phyloP scores from a whole-genome alignment of 192 early-diverging fungal genomes.

The Tieghemiomyces parasiticus region DNA sequence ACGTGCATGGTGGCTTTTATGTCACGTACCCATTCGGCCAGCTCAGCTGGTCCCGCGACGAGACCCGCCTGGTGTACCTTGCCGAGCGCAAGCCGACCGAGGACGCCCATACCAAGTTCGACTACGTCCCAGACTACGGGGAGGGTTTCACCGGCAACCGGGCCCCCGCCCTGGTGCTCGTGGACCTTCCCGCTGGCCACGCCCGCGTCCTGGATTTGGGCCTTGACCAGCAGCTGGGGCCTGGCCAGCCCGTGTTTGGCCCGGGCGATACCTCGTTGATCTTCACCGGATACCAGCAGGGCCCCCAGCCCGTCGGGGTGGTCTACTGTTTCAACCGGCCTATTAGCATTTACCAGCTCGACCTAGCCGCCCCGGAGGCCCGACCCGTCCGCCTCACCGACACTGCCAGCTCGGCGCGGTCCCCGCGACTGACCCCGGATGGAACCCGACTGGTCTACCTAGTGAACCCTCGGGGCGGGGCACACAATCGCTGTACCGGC shows the following conservation, averaged over 20 bases:
- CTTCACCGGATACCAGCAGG: conserved; percentile 46
- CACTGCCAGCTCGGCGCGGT: conserved; percentile 28
- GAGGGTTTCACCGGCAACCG: conserved; percentile 49
- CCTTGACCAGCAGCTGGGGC: conserved; percentile 18
- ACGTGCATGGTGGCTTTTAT: conserved; percentile 55
- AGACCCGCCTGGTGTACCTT: conserved; percentile 40
- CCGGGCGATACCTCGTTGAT: conserved; percentile 33
- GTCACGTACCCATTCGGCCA: conserved; percentile 48
- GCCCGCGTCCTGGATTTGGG: conserved; percentile 18
- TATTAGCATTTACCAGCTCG: conserved; percentile 35
- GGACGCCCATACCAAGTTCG: conserved; percentile 20
- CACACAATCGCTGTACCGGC: conserved; percentile 47
- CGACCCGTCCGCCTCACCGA: conserved; percentile 13
- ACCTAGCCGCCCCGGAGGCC: conserved; percentile 26
- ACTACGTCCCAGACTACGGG: conserved; percentile 47
- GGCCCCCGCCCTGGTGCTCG: conserved; percentile 32
- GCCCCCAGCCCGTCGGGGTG: conserved; percentile 41
- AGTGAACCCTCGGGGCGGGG: conserved; percentile 40
- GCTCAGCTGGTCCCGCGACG: conserved; percentile 41
- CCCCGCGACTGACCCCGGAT: conserved; percentile 42
- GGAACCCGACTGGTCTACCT: conserved; percentile 38
- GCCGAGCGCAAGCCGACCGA: conserved; percentile 34
- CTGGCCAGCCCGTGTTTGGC: conserved; percentile 31
- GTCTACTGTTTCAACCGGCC: conserved; percentile 52
- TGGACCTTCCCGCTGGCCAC: conserved; percentile 26